phyloP scores from a whole-genome alignment of 345 rosid genomes.

The Psidium guajava region DNA sequence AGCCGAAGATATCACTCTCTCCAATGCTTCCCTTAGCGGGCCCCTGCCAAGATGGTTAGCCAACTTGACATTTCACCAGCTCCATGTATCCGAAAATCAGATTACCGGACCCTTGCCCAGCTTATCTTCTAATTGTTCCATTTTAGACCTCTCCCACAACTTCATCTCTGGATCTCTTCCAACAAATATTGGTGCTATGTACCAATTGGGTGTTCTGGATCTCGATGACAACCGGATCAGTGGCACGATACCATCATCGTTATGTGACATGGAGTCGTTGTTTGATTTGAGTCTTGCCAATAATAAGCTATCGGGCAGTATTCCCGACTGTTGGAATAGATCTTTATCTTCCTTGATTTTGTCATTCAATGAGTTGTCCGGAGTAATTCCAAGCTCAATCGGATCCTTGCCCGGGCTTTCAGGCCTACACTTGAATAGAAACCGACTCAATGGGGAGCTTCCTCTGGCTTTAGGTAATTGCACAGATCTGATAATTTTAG shows the following conservation, averaged over 20 bases:
- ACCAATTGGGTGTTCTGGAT: fast-evolving
- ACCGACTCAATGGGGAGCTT: not conserved
- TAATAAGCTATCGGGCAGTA: not conserved
- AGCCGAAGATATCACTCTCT: not conserved
- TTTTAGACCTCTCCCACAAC: not conserved
- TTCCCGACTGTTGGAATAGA: not conserved
- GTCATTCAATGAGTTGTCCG: not conserved
- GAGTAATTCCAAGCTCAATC: not conserved
- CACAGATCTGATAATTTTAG: not conserved
- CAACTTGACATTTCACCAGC: not conserved
- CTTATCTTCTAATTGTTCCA: fast-evolving
- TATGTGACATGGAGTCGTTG: not conserved
- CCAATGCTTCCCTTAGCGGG: not conserved
- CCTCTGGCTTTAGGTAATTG: not conserved
- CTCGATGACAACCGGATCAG: not conserved
- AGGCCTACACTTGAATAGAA: not conserved
- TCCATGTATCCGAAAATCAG: no score
- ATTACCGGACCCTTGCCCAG: no score
- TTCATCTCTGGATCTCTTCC: not conserved
- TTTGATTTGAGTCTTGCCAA: not conserved
- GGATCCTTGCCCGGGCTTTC: fast-evolving
- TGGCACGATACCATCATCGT: not conserved
- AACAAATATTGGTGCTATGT: not conserved
- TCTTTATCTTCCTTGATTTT: not conserved
- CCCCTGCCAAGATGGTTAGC: not conserved